Evolutionary conservation across 192 early-diverging fungal genomes (phyloP).

Genomic region (Chytriomyces hyalinus): DNA sequence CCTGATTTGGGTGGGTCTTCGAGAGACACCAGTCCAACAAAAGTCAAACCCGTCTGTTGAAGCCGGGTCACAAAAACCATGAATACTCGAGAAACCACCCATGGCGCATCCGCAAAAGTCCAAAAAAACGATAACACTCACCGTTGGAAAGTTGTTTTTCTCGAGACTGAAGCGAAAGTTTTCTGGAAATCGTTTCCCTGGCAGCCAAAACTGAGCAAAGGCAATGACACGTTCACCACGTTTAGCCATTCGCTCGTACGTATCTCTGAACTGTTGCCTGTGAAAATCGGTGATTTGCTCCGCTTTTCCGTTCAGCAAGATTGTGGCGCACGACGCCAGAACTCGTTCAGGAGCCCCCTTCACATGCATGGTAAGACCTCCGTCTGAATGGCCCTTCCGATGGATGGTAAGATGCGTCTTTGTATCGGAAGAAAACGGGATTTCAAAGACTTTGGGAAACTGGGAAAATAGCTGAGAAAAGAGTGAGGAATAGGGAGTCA

Average conservation of each 20-base stretch:
- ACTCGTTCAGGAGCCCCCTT: slow-evolving; percentile 92
- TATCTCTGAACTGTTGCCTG: slow-evolving; percentile 54
- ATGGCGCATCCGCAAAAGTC: neutral
- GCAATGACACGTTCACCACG: slow-evolving; percentile 89
- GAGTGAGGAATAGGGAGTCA: neutral
- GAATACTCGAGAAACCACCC: slow-evolving; percentile 19
- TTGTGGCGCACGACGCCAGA: slow-evolving; percentile 77
- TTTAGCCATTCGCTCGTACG: slow-evolving; percentile 78
- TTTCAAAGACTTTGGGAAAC: slow-evolving; percentile 91
- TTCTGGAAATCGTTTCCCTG: slow-evolving; percentile 73
- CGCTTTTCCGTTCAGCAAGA: slow-evolving; percentile 56
- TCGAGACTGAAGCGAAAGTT: slow-evolving; percentile 75
- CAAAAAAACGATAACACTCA: slow-evolving; percentile 5
- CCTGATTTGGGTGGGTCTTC: slow-evolving; percentile 97
- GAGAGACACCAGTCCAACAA: slow-evolving; percentile 82
- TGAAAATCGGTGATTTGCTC: slow-evolving; percentile 69
- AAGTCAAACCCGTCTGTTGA: slow-evolving; percentile 57
- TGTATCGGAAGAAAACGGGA: slow-evolving; percentile 92
- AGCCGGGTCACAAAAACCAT: neutral
- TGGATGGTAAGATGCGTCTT: slow-evolving; percentile 92
- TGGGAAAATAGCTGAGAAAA: slow-evolving; percentile 45
- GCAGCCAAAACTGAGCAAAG: slow-evolving; percentile 80
- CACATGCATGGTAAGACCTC: slow-evolving; percentile 78
- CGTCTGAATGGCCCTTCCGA: slow-evolving; percentile 68
- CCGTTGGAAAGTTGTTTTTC: slow-evolving; percentile 71